Conservation (phyloP, 2,329 filamentous ascomycete species). For the Xylariaceae sp. region DNA sequence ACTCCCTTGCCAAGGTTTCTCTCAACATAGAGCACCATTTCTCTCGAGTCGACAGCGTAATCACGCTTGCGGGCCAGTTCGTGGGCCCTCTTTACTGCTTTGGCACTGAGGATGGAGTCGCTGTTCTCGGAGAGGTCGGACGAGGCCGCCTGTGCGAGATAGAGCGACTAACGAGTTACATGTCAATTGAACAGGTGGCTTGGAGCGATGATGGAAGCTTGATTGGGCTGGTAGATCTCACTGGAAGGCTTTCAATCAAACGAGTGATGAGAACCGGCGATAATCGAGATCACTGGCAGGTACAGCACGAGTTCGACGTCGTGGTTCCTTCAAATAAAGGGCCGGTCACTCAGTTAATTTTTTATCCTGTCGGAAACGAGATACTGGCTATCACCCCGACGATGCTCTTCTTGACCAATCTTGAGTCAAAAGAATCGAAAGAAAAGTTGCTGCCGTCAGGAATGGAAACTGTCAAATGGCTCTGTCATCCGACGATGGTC, state of each 20-base stretch:
- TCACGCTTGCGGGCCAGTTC: not conserved
- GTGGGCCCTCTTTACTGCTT: not conserved
- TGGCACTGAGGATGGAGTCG: constrained; percentile 1
- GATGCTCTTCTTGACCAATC: too few species aligned
- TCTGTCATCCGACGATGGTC: not conserved
- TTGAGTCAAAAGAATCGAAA: too few species aligned
- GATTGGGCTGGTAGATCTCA: not conserved
- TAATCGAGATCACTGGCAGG: not conserved
- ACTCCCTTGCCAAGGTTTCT: not conserved
- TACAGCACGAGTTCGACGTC: not conserved
- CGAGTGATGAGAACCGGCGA: constrained; percentile 1
- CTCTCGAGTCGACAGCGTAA: not conserved
- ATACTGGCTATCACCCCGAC: not conserved
- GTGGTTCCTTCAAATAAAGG: not conserved
- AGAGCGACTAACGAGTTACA: constrained; percentile 1
- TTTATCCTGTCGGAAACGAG: not conserved
- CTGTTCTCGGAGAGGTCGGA: not conserved
- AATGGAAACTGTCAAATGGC: constrained; percentile 1
- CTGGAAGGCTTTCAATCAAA: constrained; percentile 1
- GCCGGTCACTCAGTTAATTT: not conserved
- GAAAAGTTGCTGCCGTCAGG: not conserved
- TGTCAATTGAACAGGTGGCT: constrained; percentile 1
- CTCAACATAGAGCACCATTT: not conserved
- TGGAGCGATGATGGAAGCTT: constrained; percentile 1
- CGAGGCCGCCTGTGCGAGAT: not conserved